Base-by-base conservation (phyloP, 192 early-diverging fungal species). In the Fimicolochytrium jonesii region DNA sequence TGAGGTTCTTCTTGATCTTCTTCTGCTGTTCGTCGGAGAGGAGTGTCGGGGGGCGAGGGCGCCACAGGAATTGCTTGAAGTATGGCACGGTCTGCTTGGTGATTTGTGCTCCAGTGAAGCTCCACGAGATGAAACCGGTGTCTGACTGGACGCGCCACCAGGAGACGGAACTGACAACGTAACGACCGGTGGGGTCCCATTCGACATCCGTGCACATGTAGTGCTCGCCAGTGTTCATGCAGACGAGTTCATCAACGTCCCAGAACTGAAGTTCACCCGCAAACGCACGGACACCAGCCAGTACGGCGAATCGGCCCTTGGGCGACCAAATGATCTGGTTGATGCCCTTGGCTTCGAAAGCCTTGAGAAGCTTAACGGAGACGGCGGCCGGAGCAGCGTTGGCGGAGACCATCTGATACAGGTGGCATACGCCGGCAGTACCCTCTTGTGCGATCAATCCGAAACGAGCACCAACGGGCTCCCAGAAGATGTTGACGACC, bases 171-270 rank as follows among this genome's bases (percentile, higher is more conserved):
- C 88, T 85, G 7, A 88, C 74, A n/a, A 97, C 87, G 67, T 85
- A 99, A 52, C 96, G 90, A 61, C 96, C 96, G 26, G 92, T 97
- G 6, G 96, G 94, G 68, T 99, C 96, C 96, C 96, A 99, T 70
- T 97, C 93, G 50, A 97, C 83, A 62, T 96, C 94, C 20, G 93
- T 94, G 41, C 91, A 85, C 75, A 88, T 89, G 77, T 94, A 97
- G 74, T 97, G 97, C 73, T 97, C 95, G 36, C 82, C 84, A 3
- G 83, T 74, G 36, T 75, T 76, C 72, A 97, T 74, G 52, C 88
- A 62, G 10, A 58, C 51, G 33, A 74, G 51, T 11, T 85, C 83
- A 25, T 97, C 93, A 11, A 84, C 73, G 76, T 99, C 97, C 66
- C 85, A 92, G 79, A 97, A 99, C 74, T 97, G 90, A 46, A 99